phyloP scores from a whole-genome alignment of 2,329 filamentous ascomycete genomes.

The Periconia sp. region DNA sequence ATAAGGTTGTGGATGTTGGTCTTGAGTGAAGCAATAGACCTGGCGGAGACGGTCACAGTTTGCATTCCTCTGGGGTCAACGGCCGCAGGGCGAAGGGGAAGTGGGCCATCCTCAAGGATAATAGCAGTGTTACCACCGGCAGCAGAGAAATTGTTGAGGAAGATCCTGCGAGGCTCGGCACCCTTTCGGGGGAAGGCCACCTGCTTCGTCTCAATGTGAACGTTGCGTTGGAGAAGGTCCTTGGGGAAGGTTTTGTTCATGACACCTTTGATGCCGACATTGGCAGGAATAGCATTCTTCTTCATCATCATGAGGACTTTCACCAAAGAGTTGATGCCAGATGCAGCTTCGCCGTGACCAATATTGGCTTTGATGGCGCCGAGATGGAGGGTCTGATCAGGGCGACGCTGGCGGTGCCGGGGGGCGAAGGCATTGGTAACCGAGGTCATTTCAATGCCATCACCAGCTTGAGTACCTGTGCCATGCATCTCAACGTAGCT shows the following conservation, averaged over 20 bases:
- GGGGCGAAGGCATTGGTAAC: constrained; percentile 67
- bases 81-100: constrained; percentile 43
- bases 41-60: constrained; percentile 53
- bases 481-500: constrained; percentile 89
- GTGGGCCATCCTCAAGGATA: constrained; percentile 54
- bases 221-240: constrained; percentile 54
- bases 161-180: constrained; percentile 51
- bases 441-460: constrained; percentile 79
- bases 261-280: constrained; percentile 58
- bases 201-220: constrained; percentile 53
- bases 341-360: constrained; percentile 57
- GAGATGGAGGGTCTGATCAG: constrained; percentile 54
- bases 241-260: constrained; percentile 59
- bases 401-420: constrained; percentile 50
- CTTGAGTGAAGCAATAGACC: constrained; percentile 55
- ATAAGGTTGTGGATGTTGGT: constrained; percentile 53
- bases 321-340: constrained; percentile 56
- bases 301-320: constrained; percentile 59
- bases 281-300: constrained; percentile 56
- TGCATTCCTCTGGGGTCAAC: constrained; percentile 51
- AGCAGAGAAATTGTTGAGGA: constrained; percentile 58
- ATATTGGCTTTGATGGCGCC: constrained; percentile 60
- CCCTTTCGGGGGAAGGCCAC: constrained; percentile 52
- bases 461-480: constrained; percentile 83
- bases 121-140: constrained; percentile 58